Evolutionary conservation across 345 rosid species (phyloP).

Genomic region (Hibiscus tridactylites): DNA sequence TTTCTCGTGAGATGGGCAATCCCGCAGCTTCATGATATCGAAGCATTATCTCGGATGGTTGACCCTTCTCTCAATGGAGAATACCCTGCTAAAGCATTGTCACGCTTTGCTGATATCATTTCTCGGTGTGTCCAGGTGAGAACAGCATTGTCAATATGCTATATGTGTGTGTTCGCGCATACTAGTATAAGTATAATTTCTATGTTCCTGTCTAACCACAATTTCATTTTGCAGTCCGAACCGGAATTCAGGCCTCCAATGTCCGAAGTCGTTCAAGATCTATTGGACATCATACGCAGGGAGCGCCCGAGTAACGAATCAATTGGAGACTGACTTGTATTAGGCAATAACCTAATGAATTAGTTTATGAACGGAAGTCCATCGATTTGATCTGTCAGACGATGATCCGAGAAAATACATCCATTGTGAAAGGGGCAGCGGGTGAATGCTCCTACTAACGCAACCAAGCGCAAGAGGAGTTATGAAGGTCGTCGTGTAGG

Average conservation of each 20-base stretch:
- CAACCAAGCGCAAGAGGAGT: not conserved
- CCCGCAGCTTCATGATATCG: conserved; percentile 89
- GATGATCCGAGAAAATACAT: not conserved
- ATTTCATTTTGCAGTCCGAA: conserved; percentile 43
- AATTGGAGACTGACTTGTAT: conserved; percentile 28
- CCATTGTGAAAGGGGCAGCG: not conserved
- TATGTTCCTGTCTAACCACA: not conserved
- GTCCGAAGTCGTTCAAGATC: conserved; percentile 97
- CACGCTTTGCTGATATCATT: conserved; percentile 88
- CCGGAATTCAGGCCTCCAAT: conserved; percentile 82
- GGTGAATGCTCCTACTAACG: not conserved
- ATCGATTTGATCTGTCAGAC: not conserved
- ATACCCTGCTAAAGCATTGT: conserved; percentile 79
- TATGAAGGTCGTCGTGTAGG: not conserved
- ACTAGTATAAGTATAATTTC: not conserved
- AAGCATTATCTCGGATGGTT: conserved; percentile 91
- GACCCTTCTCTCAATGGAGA: conserved; percentile 78
- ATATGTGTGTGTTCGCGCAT: not conserved
- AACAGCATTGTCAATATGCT: conserved; percentile 1
- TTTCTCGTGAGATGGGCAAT: conserved; percentile 96
- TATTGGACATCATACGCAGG: conserved; percentile 65
- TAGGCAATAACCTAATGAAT: not conserved
- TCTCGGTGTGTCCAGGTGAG: conserved; percentile 91
- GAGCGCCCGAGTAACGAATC: conserved; percentile 59
- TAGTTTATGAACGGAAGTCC: not conserved